Conservation (phyloP, 805 yeast species). For the Yamadazyma scolyti region DNA sequence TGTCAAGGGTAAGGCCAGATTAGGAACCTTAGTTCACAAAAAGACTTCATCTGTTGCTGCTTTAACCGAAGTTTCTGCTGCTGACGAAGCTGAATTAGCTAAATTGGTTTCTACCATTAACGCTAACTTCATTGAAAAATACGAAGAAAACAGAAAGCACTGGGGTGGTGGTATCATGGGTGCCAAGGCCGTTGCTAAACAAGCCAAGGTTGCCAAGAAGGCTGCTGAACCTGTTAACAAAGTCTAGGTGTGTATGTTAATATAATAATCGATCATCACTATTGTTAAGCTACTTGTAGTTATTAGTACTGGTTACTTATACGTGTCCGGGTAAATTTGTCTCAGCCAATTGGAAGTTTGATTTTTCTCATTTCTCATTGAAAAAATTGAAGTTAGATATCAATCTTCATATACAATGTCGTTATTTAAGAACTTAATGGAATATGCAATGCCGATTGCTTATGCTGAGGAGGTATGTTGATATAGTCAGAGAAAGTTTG, state of each 20-base stretch:
- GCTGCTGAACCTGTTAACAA: slow-evolving; percentile 18
- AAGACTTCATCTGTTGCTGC: slow-evolving; percentile 98
- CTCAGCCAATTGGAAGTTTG: slow-evolving; percentile 22
- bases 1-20: slow-evolving; percentile 67
- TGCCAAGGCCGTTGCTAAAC: slow-evolving; percentile 84
- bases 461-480: slow-evolving; percentile 74
- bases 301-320: too few relatives aligned
- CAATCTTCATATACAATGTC: slow-evolving; percentile 27
- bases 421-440: slow-evolving; percentile 71
- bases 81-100: slow-evolving; percentile 93
- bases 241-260: too few relatives aligned
- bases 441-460: slow-evolving; percentile 76
- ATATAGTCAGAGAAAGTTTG: too few relatives aligned
- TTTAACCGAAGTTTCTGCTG: slow-evolving; percentile 89
- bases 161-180: slow-evolving; percentile 99
- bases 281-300: too few relatives aligned
- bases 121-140: slow-evolving; percentile 89
- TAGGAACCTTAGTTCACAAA: slow-evolving; percentile 95
- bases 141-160: slow-evolving; percentile 95
- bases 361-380: slow-evolving; percentile 21
- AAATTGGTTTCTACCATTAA: slow-evolving; percentile 88
- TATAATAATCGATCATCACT: too few relatives aligned
- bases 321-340: slow-evolving; percentile 5
- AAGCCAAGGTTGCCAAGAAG: slow-evolving; percentile 70
- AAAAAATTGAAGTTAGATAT: slow-evolving; percentile 3